A percentile compares a stretch with the other conserved stretches of the same genome.
Conservation (phyloP, 2,329 filamentous ascomycete genomes). For the Ambrosiella beaveri region DNA sequence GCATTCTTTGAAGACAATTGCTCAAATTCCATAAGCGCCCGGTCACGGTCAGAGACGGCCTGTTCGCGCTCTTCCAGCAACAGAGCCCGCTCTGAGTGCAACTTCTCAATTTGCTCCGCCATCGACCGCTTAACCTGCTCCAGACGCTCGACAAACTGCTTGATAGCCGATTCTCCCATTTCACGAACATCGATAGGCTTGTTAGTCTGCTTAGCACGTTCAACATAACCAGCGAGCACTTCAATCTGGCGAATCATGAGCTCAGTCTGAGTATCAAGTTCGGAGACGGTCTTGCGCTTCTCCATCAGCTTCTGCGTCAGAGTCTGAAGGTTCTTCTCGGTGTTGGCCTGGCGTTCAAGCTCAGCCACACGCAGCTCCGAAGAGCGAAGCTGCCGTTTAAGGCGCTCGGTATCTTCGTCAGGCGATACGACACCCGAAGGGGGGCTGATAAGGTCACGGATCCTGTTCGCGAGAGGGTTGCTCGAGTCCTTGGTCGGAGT, state of each 20-base stretch:
- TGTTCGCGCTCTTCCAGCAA: constrained; percentile 71
- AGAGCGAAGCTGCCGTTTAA: constrained; percentile 60
- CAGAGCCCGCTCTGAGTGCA: constrained; percentile 58
- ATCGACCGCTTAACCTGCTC: constrained; percentile 44
- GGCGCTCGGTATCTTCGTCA: constrained; percentile 44
- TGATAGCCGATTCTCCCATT: constrained; percentile 77
- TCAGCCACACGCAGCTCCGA: constrained; percentile 76
- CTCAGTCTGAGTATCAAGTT: constrained; percentile 84
- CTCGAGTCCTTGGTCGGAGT: constrained; percentile 44
- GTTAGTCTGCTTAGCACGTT: constrained; percentile 67
- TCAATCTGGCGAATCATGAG: constrained; percentile 88
- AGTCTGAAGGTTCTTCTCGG: constrained; percentile 49
- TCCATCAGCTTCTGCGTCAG: constrained; percentile 78
- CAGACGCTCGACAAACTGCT: constrained; percentile 68
- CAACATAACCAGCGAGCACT: constrained; percentile 73
- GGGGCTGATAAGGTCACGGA: constrained; percentile 54
- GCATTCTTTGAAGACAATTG: constrained; percentile 87
- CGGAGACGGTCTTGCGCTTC: constrained; percentile 89
- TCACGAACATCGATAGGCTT: constrained; percentile 64
- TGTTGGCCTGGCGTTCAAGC: constrained; percentile 60
- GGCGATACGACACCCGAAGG: constrained; percentile 40
- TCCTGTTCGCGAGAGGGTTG: constrained; percentile 13
- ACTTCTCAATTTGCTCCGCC: constrained; percentile 38
- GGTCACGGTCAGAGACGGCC: constrained; percentile 72
- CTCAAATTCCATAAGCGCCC: constrained; percentile 88